Base-by-base conservation (phyloP, 768 basidiomycete species). In the Kwoniella europaea region DNA sequence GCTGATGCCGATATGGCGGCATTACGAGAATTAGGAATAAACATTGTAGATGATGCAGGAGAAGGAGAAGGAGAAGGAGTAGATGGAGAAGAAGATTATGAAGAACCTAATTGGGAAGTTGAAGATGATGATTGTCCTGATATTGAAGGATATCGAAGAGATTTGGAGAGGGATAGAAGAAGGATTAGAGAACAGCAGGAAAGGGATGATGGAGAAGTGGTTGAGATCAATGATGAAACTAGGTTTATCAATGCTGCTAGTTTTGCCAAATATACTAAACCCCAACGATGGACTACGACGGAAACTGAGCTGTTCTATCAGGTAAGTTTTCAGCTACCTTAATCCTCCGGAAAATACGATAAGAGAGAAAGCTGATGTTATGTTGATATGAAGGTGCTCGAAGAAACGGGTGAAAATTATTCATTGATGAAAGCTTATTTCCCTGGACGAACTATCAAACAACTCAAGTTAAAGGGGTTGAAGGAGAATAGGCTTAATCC, bases 241-340 rank as follows among this genome's bases (percentile, higher is more conserved):
- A 73, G 63, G 59, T 76, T 81, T 68, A 71, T 77, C 56, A 79
- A 78, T 60, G 63, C 64, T 22, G 43, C 35, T 42, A 71, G 67
- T 55, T 77, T 67, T 55, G 35, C 46, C 2, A 74, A 75, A 43
- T 24, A 13, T 22, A 42, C 50, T 5, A 70, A 58, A 20, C 73
- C 68, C 18, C 71, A 74, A 42, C 42, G 67, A 46, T 81, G 80
- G 80, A 67, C 65, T 9, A 24, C 42, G 18, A 63, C 67, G 13
- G 80, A 81, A 15, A 81, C 80, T 12, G 80, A 79, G 58, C 61
- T 79, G 27, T 79, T 81, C 63, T 81, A 77, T 55, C 54, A 67
- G 55, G 80, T 79, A 50, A 15, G 46, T 50, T 50, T 4, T 10
- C 12, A 50, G 46, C 18, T 15, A 50, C 4, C 24, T 24, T 24